Evolutionary conservation across 2,329 filamentous ascomycete genomes (phyloP), one percentile per base, ranked within the genome.

Genomic region (Didymella pomorum): DNA sequence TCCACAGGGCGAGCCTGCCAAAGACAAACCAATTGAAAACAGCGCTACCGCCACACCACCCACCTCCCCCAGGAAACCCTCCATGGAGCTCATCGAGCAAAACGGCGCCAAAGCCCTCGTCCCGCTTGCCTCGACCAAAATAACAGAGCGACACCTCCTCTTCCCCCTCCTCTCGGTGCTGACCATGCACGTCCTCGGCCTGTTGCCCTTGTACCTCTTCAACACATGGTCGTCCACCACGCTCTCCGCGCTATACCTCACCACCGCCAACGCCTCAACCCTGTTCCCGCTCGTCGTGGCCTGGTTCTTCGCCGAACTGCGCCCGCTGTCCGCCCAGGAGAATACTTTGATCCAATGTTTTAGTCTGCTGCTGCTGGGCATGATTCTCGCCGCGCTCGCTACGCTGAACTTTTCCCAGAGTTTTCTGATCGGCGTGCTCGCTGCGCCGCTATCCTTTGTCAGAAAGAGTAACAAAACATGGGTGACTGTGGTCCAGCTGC

Each of bases 331-430:
- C 0, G 65, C 76, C 4, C 91, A 93, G 71, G 89, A 94, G 71
- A 88, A 89, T 70, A 85, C 88, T 46, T 86, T 97, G 50, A 87
- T 93, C 64, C 93, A 96, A 74, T 95, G 90, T 57, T 93, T 98
- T 80, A 96, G 93, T 6, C 86, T 98, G n/a, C 87, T 99, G 12
- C 83, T 96, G 10, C 86, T 98, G 0, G 95, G 95, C 69, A 91
- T 97, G 81, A 93, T 92, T 69, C 87, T 99, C 64, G 93, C 93
- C 12, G 90, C 93, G 0, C 89, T 99, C 12, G 94, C 95, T 2
- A 99, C 94, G 0, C 86, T 99, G 50, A 99, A 99, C 79, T 99
- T 99, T 82, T 93, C 90, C 3, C 87, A 97, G 14, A 89, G 92
- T 46, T 89, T 98, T 73, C 82, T 97, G 35, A 82, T 97, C 49